These are phyloP conservation scores for Paraphaeosphaeria sporulosa DNA, from an alignment of 2,329 filamentous ascomycete species.

Conservation along the genomic window DNA sequence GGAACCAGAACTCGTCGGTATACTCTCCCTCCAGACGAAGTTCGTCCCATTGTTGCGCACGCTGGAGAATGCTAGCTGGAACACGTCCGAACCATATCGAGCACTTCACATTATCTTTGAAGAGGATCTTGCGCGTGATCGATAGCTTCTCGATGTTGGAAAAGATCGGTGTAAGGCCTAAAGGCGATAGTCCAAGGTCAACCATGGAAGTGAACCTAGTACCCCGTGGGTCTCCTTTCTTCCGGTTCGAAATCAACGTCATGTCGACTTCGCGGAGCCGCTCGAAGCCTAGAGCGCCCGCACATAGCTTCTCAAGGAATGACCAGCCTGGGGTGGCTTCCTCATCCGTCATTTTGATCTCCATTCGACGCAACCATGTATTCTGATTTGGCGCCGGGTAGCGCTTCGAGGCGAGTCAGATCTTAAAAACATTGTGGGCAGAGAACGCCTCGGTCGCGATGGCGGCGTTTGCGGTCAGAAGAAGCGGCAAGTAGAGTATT, in stretches of 20 bases:
- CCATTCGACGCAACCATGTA: neutral
- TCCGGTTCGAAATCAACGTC: neutral
- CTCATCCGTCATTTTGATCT: neutral
- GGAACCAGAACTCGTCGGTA: neutral
- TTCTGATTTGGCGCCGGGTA: neutral
- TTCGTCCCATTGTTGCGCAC: neutral
- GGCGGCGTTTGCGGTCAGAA: neutral
- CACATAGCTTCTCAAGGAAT: neutral
- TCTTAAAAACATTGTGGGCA: neutral
- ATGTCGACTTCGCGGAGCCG: neutral
- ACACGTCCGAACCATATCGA: neutral
- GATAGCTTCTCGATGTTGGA: neutral
- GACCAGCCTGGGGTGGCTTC: neutral
- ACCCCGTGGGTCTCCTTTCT: neutral
- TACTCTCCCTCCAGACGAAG: neutral
- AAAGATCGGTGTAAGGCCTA: neutral
- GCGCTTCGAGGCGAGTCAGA: neutral
- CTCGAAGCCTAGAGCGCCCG: neutral
- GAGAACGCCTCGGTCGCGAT: constrained; percentile 2
- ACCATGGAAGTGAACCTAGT: neutral
- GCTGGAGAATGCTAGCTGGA: too few species aligned
- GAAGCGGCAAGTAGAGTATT: neutral
- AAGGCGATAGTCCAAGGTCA: neutral
- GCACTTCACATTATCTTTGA: neutral
- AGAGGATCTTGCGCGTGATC: neutral